Base-by-base conservation (phyloP, 352 stramenopile genomes). In the Phytophthora capsici region DNA sequence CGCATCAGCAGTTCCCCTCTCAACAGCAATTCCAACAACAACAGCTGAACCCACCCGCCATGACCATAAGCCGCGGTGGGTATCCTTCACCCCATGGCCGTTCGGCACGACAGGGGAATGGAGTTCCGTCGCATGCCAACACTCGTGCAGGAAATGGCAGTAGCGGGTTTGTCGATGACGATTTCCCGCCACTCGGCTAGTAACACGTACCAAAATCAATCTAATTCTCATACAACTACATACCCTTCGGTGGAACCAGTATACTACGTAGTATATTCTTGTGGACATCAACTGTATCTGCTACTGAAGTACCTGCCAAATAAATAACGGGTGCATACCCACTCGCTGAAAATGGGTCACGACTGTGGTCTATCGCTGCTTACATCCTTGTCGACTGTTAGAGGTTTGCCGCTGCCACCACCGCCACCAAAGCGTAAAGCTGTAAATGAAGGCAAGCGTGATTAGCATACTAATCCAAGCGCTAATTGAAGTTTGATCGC, bases 101-200 rank as follows among this genome's bases (percentile, higher is more conserved):
- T 17, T 48, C 62, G 23, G 50, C 63, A 16, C 66, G 57, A 25
- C 56, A 62, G 19, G 61, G 49, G 6, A 61, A 69, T 23, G 64
- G 54, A 50, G 51, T 71, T 38, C 66, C 70, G 25, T 51, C 64
- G 13, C 47, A n/a, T n/a, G 37, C 46, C 20, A 71, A 61, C 44
- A 47, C 58, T 67, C 48, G 64, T 38, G 50, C 45, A 61, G 51
- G 61, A 28, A 75, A 48, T 37, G 56, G 77, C 34, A 73, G 38
- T 30, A 53, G 72, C 13, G 75, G 63, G 23, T 91, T 91, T 57
- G 77, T 78, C 40, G 70, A 91, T 19, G 81, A 90, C 25, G 83
- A 90, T 34, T 93, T 93, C 50, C 82, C 85, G 23, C 85, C 85
- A 16, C 70, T 93, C 6, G 77, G 82, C 37, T 83, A 89, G 57